phyloP scores from a whole-genome alignment of 257 asterid genomes.

The Nicotiana obtusifolia region DNA sequence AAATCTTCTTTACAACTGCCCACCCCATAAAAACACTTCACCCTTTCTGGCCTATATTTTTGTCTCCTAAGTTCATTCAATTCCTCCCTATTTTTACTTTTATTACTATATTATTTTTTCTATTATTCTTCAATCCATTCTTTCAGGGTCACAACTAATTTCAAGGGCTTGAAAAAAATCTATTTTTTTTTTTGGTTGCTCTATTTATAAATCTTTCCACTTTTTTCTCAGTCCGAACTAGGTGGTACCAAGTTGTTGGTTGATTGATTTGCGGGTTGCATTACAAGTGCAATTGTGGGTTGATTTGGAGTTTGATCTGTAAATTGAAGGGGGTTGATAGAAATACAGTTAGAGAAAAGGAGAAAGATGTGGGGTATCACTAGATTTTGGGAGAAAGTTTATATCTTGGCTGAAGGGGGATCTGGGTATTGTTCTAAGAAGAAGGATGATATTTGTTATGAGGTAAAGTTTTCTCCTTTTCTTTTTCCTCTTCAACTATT shows the following conservation, averaged over 20 bases:
- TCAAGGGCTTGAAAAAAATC: not conserved
- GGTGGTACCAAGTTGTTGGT: not conserved
- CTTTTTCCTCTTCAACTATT: not conserved
- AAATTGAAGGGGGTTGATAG: not conserved
- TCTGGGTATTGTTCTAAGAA: constrained; percentile 75
- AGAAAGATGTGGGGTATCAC: constrained; percentile 50
- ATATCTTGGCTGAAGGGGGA: constrained; percentile 69
- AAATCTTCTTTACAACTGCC: constrained; percentile 39
- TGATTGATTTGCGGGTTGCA: not conserved
- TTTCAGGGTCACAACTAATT: constrained; percentile 3
- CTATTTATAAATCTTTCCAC: not conserved
- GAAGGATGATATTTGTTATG: constrained; percentile 56
- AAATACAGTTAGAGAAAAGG: constrained; percentile 5
- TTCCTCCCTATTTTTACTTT: not conserved
- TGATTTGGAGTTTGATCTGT: constrained; percentile 22
- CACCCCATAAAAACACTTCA: constrained; percentile 28
- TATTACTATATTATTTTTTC: not conserved
- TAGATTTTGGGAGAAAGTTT: constrained; percentile 55
- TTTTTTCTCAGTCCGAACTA: not conserved
- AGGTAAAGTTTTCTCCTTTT: constrained; percentile 26
- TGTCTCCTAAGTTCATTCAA: not conserved
- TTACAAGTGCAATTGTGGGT: constrained; percentile 20
- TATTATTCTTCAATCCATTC: not conserved
- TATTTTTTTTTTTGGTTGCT: not conserved
- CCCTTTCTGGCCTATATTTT: not conserved